Conservation (phyloP, 148 eudicot genomes). For the Rhododendron mucronatum region DNA sequence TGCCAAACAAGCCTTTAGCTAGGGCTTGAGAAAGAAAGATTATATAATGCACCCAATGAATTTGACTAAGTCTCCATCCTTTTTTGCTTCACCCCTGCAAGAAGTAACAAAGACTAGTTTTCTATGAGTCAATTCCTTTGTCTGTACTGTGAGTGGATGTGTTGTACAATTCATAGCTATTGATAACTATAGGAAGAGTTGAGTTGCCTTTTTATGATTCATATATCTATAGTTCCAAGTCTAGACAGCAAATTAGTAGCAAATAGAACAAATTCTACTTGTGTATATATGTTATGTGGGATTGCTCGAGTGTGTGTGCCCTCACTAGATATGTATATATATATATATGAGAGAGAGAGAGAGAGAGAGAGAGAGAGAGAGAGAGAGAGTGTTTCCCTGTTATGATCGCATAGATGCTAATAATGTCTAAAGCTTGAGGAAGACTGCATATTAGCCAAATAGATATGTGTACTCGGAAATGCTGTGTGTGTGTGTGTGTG, state of each 20-base stretch:
- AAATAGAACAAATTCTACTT: not conserved
- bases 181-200: not conserved
- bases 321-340: too few relatives aligned
- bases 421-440: not conserved
- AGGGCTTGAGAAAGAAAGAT: constrained; percentile 18
- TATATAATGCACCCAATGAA: not conserved
- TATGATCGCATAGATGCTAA: not conserved
- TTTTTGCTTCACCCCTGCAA: not conserved
- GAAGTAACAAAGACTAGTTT: not conserved
- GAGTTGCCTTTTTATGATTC: not conserved
- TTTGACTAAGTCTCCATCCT: not conserved
- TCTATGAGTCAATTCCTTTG: not conserved
- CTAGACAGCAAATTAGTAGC: not conserved
- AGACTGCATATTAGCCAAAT: not conserved
- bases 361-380: not conserved
- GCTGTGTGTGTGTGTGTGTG: not conserved
- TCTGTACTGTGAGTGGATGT: not conserved
- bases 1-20: not conserved
- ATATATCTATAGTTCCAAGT: not conserved
- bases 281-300: not conserved
- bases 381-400: not conserved
- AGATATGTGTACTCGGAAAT: not conserved
- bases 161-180: not conserved
- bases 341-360: not conserved
- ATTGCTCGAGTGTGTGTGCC: not conserved